Evolutionary conservation across 2,329 filamentous ascomycete species (phyloP).

Genomic region (Monilinia laxa): DNA sequence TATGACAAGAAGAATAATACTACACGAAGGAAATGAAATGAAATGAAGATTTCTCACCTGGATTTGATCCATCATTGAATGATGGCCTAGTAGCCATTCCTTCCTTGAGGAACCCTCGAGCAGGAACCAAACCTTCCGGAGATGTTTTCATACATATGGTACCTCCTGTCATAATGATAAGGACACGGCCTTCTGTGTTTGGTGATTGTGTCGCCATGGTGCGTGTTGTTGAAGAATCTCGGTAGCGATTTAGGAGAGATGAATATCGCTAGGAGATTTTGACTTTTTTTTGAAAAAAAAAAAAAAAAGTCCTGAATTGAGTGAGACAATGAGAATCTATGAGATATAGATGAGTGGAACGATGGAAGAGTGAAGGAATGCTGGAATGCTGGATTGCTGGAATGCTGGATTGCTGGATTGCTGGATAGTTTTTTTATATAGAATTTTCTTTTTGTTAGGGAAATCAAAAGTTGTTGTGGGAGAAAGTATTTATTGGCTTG

Average conservation of each 20-base stretch:
- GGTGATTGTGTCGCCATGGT: conserved; percentile 24
- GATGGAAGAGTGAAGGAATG: no score
- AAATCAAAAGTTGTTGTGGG: no score
- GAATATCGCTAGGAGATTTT: conserved; percentile 14
- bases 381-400: no score
- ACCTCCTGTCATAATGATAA: conserved; percentile 66
- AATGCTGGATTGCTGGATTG: no score
- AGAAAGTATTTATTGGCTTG: no score
- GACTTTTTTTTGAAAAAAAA: background rate
- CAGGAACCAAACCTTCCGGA: conserved; percentile 62
- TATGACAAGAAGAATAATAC: background rate
- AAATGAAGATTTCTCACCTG: conserved; percentile 39
- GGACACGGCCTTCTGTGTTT: conserved; percentile 58
- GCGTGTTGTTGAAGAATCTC: conserved; percentile 1
- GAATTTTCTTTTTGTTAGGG: no score
- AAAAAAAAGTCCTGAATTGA: background rate
- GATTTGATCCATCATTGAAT: conserved; percentile 65
- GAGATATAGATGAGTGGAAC: no score
- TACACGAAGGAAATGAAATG: background rate
- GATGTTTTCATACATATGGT: conserved; percentile 71
- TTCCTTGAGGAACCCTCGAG: conserved; percentile 59
- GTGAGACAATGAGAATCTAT: background rate
- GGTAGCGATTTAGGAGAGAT: conserved; percentile 12
- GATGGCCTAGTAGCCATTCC: conserved; percentile 63
- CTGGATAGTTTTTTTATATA: no score